Percentiles rank a stretch among this genome's conserved stretches.
These are phyloP conservation scores for Umbelopsis sp. DNA, from an alignment of 192 early-diverging fungal genomes.

Conservation along the genomic window DNA sequence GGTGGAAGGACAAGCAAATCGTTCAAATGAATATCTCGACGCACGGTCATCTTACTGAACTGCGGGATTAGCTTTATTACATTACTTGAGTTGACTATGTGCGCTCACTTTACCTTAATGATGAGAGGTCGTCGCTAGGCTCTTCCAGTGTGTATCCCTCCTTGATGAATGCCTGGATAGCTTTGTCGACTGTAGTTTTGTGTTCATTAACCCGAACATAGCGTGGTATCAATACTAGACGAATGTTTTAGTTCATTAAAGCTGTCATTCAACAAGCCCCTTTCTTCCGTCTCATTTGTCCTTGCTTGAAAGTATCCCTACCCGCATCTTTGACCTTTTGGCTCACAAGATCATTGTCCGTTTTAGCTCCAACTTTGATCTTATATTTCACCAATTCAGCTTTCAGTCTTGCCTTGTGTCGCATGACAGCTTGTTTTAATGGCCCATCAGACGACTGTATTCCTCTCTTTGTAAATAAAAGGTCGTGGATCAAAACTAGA, in stretches of 20 bases:
- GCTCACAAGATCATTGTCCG: conserved; percentile 75
- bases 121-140: conserved; percentile 24
- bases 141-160: conserved; percentile 59
- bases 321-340: conserved; percentile 51
- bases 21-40: conserved; percentile 73
- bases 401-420: conserved; percentile 68
- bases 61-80: no score
- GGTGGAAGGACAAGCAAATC: conserved; percentile 87
- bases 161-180: conserved; percentile 59
- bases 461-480: conserved; percentile 76
- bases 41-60: conserved; percentile 29
- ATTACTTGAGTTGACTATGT: no score
- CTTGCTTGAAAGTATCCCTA: conserved; percentile 13
- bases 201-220: conserved; percentile 91
- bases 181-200: conserved; percentile 67
- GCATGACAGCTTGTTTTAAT: conserved; percentile 67
- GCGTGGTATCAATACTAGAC: conserved; percentile 67
- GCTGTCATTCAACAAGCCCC: no score
- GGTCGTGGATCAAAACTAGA: conserved; percentile 80
- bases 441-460: conserved; percentile 61
- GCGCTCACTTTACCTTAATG: conserved; percentile 18
- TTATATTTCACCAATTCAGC: conserved; percentile 81
- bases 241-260: neutral
- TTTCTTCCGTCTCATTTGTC: no score
- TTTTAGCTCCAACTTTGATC: conserved; percentile 61